phyloP scores from a whole-genome alignment of 352 stramenopile species.

The Phytophthora pluvialis region DNA sequence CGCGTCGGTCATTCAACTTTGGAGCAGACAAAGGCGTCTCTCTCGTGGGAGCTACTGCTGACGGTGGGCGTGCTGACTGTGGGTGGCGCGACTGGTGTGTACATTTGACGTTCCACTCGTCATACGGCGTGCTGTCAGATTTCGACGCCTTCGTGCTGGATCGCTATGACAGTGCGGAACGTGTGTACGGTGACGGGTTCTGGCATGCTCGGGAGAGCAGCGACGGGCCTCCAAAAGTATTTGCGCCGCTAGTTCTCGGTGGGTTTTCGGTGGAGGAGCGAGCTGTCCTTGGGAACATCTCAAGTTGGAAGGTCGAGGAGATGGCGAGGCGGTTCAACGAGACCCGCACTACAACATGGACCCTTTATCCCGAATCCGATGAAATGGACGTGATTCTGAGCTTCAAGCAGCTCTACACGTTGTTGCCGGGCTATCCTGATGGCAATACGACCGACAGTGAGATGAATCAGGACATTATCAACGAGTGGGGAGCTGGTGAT shows the following conservation, averaged over 20 bases:
- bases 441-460: slow-evolving; percentile 23
- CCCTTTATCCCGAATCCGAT: slow-evolving; percentile 38
- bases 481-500: slow-evolving; percentile 34
- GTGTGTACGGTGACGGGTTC: slow-evolving; percentile 12
- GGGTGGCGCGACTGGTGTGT: slow-evolving; percentile 25
- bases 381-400: slow-evolving; percentile 58
- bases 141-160: slow-evolving; percentile 63
- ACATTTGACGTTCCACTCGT: slow-evolving; percentile 49
- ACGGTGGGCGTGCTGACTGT: slow-evolving; percentile 17
- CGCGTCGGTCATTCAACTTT: slow-evolving; percentile 25
- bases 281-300: slow-evolving; percentile 22
- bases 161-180: slow-evolving; percentile 34
- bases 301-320: slow-evolving; percentile 22
- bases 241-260: slow-evolving; percentile 45
- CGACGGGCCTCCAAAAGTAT: slow-evolving; percentile 1
- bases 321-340: slow-evolving; percentile 37
- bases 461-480: slow-evolving; percentile 38
- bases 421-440: slow-evolving; percentile 44
- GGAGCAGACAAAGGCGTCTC: slow-evolving; percentile 14
- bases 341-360: slow-evolving; percentile 46
- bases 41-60: slow-evolving; percentile 11
- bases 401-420: slow-evolving; percentile 66
- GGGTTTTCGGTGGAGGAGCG: slow-evolving; percentile 28
- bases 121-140: slow-evolving; percentile 52
- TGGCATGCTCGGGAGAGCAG: slow-evolving; percentile 10